Evolutionary conservation across 1,284 basidiomycete genomes (phyloP).

Genomic region (Xerocomus minutiporus): DNA sequence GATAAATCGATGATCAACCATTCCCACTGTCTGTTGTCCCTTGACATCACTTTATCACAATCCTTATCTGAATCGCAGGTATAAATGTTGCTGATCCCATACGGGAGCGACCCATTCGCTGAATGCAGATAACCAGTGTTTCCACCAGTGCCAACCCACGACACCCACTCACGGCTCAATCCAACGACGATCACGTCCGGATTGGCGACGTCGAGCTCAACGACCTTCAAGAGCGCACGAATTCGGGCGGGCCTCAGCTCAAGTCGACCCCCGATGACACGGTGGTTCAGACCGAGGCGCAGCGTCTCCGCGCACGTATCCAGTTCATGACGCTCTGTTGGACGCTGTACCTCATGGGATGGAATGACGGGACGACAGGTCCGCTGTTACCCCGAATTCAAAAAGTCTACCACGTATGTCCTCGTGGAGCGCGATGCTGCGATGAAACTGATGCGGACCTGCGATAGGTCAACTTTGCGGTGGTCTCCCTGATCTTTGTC

Average conservation of each 20-base stretch:
- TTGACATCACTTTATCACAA: neutral
- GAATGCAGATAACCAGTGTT: slow-evolving; percentile 14
- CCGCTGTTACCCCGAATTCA: slow-evolving; percentile 33
- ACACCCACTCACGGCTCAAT: slow-evolving; percentile 2
- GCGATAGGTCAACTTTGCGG: slow-evolving; percentile 24
- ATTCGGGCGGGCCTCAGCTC: neutral
- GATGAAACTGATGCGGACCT: neutral
- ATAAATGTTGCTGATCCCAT: neutral
- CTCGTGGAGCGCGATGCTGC: neutral
- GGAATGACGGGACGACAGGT: slow-evolving; percentile 33
- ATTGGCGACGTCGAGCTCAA: slow-evolving; percentile 10
- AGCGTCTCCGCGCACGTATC: slow-evolving; percentile 21
- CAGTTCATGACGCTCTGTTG: slow-evolving; percentile 31
- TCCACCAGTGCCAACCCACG: slow-evolving; percentile 7
- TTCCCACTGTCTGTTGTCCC: neutral
- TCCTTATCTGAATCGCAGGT: neutral
- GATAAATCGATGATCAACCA: neutral
- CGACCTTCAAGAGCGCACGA: slow-evolving; percentile 6
- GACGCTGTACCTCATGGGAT: slow-evolving; percentile 29
- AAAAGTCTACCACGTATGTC: slow-evolving; percentile 27
- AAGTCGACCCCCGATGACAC: neutral
- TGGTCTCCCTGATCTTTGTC: slow-evolving; percentile 34
- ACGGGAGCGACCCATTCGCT: neutral
- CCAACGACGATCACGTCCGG: slow-evolving; percentile 1
- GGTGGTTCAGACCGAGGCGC: slow-evolving; percentile 15